Percentiles rank a stretch among this genome's conserved stretches.
Conservation (phyloP, 495 filamentous ascomycete species). For the Penicillium tannophilum region DNA sequence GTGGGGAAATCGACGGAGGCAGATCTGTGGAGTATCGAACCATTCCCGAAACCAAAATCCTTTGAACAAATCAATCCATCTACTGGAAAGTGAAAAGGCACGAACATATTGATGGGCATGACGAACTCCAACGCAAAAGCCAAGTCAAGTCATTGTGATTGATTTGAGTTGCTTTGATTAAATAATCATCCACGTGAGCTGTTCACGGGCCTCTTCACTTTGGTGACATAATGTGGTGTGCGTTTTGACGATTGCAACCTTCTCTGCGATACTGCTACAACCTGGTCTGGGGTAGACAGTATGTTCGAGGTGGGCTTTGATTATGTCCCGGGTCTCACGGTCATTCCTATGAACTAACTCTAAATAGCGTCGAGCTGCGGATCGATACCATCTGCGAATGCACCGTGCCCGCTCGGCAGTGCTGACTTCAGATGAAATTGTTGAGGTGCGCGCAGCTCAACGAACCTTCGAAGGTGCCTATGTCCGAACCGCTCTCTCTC, state of each 20-base stretch:
- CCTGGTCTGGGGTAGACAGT: background rate
- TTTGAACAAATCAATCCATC: too few species aligned
- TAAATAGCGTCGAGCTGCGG: conserved; percentile 48
- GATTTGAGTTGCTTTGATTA: background rate
- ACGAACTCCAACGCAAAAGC: background rate
- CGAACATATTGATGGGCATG: background rate
- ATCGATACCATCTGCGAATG: conserved; percentile 44
- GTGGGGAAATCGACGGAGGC: background rate
- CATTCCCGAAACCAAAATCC: background rate
- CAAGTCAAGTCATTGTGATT: background rate
- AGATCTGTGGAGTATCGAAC: background rate
- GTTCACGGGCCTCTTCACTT: background rate
- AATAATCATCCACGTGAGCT: background rate
- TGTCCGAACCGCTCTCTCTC: conserved; percentile 86
- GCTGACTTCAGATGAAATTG: conserved; percentile 23
- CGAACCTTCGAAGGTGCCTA: conserved; percentile 82
- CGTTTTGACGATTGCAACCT: background rate
- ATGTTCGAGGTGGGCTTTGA: conserved; percentile 5
- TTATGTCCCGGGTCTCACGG: background rate
- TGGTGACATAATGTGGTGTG: background rate
- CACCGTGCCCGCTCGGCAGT: conserved; percentile 85
- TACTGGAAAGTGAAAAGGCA: background rate
- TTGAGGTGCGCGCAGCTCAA: conserved; percentile 13
- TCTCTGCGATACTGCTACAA: background rate
- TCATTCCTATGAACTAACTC: conserved; percentile 14